Conservation (phyloP, 208 protist genomes). For the Tritrichomonas foetus region DNA sequence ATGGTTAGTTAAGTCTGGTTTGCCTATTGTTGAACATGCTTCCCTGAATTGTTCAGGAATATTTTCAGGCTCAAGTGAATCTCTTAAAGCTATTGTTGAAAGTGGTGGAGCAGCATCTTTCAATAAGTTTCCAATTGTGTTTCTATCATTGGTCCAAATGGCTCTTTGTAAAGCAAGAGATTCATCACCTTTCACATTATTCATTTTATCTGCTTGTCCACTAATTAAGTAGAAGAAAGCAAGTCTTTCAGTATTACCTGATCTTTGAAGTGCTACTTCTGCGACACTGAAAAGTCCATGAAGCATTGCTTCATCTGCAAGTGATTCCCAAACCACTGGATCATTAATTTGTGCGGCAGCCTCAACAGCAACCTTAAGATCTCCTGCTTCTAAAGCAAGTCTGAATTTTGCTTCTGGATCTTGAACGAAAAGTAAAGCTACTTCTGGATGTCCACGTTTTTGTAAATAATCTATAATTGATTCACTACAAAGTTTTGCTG, state of each 20-base stretch:
- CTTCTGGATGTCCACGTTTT: conserved; percentile 78
- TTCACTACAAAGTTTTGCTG: conserved; percentile 79
- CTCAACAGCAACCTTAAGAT: conserved; percentile 78
- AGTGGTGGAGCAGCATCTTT: not conserved
- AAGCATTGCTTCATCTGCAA: conserved; percentile 14
- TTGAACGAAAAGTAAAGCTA: conserved; percentile 93
- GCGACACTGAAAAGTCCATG: not conserved
- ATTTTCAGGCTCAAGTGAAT: not conserved
- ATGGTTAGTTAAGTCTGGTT: not conserved
- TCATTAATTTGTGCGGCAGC: conserved; percentile 62
- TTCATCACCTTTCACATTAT: not conserved
- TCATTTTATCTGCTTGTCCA: not conserved
- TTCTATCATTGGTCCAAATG: not conserved
- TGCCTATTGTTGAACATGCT: no score
- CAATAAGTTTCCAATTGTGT: not conserved
- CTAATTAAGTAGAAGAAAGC: conserved; percentile 19
- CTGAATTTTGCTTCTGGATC: conserved; percentile 89
- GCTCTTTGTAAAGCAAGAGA: not conserved
- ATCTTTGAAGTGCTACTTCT: not conserved
- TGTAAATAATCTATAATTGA: conserved; percentile 94
- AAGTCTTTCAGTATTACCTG: not conserved
- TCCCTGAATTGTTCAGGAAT: not conserved
- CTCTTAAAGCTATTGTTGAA: not conserved
- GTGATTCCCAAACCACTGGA: not conserved
- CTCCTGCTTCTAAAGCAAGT: conserved; percentile 92